Base-by-base conservation (phyloP, 805 yeast species). In the Cyberlindnera suaveolens region DNA sequence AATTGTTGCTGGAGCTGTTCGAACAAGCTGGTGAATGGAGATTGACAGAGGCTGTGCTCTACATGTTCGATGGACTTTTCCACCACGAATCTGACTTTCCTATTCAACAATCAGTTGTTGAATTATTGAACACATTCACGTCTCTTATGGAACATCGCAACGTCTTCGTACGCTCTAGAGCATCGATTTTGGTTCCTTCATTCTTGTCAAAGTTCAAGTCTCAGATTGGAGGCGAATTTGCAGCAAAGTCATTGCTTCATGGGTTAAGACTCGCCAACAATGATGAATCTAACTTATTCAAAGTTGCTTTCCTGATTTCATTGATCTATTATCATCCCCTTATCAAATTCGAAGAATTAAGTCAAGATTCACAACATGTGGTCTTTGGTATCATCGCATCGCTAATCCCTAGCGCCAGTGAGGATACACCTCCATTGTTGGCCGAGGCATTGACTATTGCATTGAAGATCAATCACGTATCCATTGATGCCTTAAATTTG, bases 361-460 rank as follows among this genome's bases (percentile, higher is more conserved):
- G 43, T 1, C 59, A 54, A 18, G 52, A 63, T 6, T 55, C 61
- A 39, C 50, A 52, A 27, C 31, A 45, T 6, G 48, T 49, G 3
- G 49, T 68, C 10, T 56, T 75, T 8, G 31, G 60, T 3, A 48
- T 52, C n/a, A 45, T 52, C n/a, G 31, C 37, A 3, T 17, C 40
- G 10, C 14, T 91, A 9, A 56, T 74, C 3, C 74, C 71, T 1
- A 82, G 77, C 1, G 75, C 93, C 0, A 85, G 80, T 36, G 96
- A 87, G 37, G 98, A 90, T 54, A 75, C 96, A 0, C 78, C 85
- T 31, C 76, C 89, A 1, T 70, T 84, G 38, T 62, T 90, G 34
- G 71, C 85, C 11, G 96, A 89, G 57, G 74, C 84, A 0, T 61
- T 85, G n/a, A 70, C 80, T 1, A 69, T 73, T 3, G 75, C 80